phyloP scores from a whole-genome alignment of 2,329 filamentous ascomycete genomes.

The Drechmeria coniospora region DNA sequence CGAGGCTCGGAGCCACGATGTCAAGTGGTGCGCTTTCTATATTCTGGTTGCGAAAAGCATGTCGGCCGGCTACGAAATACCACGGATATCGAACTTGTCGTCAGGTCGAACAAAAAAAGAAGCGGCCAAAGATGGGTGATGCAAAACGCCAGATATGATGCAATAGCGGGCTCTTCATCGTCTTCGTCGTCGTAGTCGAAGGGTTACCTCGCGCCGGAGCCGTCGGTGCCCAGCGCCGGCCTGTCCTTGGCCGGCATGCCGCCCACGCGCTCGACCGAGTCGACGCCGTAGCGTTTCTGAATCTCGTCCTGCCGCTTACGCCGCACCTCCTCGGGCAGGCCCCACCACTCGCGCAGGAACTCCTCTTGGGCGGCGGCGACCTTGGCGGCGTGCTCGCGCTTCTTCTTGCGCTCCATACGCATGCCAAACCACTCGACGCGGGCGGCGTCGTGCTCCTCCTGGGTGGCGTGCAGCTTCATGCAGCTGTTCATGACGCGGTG shows the following conservation, averaged over 20 bases:
- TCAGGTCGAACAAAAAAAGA: too few species aligned
- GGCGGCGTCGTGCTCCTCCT: constrained; percentile 71
- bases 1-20: too few species aligned
- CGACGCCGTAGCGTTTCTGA: constrained; percentile 30
- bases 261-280: constrained; percentile 44
- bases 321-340: constrained; percentile 40
- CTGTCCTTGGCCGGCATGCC: constrained; percentile 28
- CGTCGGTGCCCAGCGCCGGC: constrained; percentile 2
- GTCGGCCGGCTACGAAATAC: too few species aligned
- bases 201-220: constrained; percentile 1
- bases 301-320: constrained; percentile 33
- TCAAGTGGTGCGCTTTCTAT: too few species aligned
- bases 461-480: constrained; percentile 78
- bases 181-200: too few species aligned
- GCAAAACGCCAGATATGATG: too few species aligned
- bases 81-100: too few species aligned
- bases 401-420: constrained; percentile 52
- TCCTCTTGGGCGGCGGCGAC: constrained; percentile 47
- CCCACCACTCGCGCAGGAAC: constrained; percentile 54
- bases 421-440: constrained; percentile 85
- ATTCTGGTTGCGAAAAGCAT: too few species aligned
- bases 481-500: constrained; percentile 84
- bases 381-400: constrained; percentile 47
- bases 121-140: too few species aligned
- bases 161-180: too few species aligned